A percentile compares a stretch with the other conserved stretches of the same genome.
Conservation (phyloP, 208 protist species). For the Crithidia expoeki region DNA sequence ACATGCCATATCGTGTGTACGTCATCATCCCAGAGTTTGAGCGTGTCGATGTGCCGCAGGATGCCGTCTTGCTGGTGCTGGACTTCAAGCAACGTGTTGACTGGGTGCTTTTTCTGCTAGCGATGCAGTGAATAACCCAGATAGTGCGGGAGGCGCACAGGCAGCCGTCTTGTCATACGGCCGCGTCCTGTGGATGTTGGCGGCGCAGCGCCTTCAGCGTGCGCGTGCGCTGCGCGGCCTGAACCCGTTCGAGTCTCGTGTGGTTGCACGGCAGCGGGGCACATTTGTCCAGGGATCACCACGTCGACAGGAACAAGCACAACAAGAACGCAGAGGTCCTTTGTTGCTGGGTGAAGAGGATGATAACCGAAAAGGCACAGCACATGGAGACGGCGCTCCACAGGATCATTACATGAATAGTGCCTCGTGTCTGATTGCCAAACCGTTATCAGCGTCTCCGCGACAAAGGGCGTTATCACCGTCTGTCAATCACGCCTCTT, state of each 20-base stretch:
- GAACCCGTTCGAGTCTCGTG: constrained; percentile 40
- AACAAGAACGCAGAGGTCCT: background rate
- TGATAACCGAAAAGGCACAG: background rate
- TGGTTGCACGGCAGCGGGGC: background rate
- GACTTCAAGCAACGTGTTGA: constrained; percentile 61
- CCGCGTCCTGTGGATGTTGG: constrained; percentile 77
- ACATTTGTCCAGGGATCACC: background rate
- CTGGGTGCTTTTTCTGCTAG: constrained; percentile 56
- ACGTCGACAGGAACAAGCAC: background rate
- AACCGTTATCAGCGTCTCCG: background rate
- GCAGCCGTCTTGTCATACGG: constrained; percentile 52
- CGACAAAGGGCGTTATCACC: background rate
- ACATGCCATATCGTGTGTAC: constrained; percentile 52
- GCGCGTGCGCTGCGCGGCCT: constrained; percentile 36
- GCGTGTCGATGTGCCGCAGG: constrained; percentile 32
- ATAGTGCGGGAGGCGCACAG: background rate
- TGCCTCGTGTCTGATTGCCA: background rate
- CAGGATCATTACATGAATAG: background rate
- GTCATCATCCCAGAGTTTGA: constrained; percentile 47
- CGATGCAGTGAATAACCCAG: constrained; percentile 19
- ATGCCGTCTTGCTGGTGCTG: constrained; percentile 63
- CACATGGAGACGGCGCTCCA: background rate
- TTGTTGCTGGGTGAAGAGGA: background rate
- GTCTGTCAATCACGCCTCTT: too few species aligned
- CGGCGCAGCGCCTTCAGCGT: constrained; percentile 47